These are phyloP conservation scores for Hordeum vulgare DNA, from an alignment of 176 grass and related monocot genomes.

Conservation along the genomic window DNA sequence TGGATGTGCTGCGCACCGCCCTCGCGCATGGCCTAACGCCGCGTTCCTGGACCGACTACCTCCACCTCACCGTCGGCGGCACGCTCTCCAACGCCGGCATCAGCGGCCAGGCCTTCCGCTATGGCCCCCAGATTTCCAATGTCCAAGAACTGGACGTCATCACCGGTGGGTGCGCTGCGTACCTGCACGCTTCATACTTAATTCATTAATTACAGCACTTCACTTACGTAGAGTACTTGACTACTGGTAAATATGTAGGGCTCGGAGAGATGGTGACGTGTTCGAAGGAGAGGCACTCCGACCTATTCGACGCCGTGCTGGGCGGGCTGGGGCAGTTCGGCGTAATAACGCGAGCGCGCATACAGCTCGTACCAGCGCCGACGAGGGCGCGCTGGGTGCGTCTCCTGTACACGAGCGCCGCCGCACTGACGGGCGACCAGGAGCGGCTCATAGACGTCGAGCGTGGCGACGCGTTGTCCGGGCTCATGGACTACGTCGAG, in stretches of 20 bases:
- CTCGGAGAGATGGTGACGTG: conserved; percentile 48
- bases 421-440: conserved; percentile 34
- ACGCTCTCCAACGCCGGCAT: conserved; percentile 78
- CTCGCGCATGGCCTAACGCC: conserved; percentile 39
- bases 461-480: not conserved
- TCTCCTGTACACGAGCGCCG: conserved; percentile 36
- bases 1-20: conserved; percentile 46
- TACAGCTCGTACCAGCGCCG: conserved; percentile 38
- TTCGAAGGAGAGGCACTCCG: conserved; percentile 16
- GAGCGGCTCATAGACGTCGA: conserved; percentile 31
- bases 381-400: conserved; percentile 46
- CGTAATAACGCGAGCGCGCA: conserved; percentile 59
- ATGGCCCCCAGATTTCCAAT: conserved; percentile 70
- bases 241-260: conserved; percentile 1
- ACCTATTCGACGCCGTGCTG: conserved; percentile 58
- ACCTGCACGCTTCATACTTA: not conserved
- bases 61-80: conserved; percentile 54
- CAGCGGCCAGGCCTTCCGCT: conserved; percentile 47
- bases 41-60: conserved; percentile 59
- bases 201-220: not conserved
- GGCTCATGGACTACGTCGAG: conserved; percentile 59
- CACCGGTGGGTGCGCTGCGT: conserved; percentile 33
- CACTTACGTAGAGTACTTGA: not conserved
- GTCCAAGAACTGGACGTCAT: conserved; percentile 66
- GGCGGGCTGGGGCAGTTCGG: conserved; percentile 76